Evolutionary conservation across 176 grass and related monocot genomes (phyloP), one percentile per base, ranked within the genome.

Genomic region (Hordeum marinum): DNA sequence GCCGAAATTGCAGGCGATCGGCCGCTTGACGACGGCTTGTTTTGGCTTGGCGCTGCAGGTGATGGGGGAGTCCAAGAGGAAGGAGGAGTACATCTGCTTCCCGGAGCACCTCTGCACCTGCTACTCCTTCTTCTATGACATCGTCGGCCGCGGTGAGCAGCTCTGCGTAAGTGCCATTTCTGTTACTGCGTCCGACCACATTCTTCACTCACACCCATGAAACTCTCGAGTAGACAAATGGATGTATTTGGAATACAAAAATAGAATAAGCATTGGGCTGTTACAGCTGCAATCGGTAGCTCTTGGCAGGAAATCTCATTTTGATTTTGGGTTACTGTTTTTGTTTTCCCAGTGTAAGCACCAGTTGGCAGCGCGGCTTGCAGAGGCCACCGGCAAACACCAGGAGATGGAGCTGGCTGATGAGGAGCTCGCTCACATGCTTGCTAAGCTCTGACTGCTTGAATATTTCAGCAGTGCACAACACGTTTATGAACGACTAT

Each of bases 111-210:
- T 94, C 78, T 99, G 97, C 90, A 94, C 92, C 7, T 96, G 94
- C 94, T 92, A 94, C 86, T 96, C 97, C 23, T 99, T 94, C 90
- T 92, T 96, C 90, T 99, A 99, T 63, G 94, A 96, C 78, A 90
- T 99, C 7, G 90, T 99, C 48, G 90, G 91, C 46, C 89, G 88
- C 31, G 92, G 88, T 27, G 92, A 99, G 69, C 90, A 96, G 72
- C 89, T 99, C 29, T 94, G 84, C 45, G 94, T 96, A 83, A 83
- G 92, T 66, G 77, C 35, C 11, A 11, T 80, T 65, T 17, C 24
- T 72, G 20, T 48, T 73, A 34, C 74, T 77, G 17, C 34, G 9
- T 55, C 42, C 8, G 39, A 5, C 54, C 29, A 52, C 46, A 39
- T 48, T 63, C 29, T 29, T 29, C 29, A 1, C n/a, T 80, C 18